Evolutionary conservation across 164 flowering plant species (phyloP).

Genomic region (Umbellularia californica): DNA sequence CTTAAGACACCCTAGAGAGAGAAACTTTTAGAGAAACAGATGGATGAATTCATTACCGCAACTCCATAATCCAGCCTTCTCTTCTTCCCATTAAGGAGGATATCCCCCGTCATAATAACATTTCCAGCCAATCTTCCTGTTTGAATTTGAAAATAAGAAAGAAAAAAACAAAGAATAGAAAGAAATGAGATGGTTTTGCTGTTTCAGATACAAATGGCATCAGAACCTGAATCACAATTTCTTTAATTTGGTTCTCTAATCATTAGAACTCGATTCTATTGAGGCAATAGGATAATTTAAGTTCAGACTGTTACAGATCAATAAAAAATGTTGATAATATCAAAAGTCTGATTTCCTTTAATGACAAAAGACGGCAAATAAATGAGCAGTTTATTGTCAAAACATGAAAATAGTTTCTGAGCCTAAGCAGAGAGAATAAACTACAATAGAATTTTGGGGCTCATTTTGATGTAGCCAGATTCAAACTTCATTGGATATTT

Average conservation of each 20-base stretch:
- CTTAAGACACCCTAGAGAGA: background rate
- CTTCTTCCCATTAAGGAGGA: conserved; percentile 67
- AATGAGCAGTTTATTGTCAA: too few relatives aligned
- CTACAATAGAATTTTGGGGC: too few relatives aligned
- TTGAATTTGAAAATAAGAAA: background rate
- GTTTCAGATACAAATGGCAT: background rate
- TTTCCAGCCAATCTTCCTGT: conserved; percentile 64
- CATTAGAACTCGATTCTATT: background rate
- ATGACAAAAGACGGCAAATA: too few relatives aligned
- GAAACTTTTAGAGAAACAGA: background rate
- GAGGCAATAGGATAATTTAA: too few relatives aligned
- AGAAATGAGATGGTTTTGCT: background rate
- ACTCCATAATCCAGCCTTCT: conserved; percentile 46
- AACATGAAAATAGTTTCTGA: too few relatives aligned
- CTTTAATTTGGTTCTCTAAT: background rate
- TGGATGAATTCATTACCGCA: conserved; percentile 38
- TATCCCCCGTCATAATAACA: conserved; percentile 56
- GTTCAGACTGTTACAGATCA: too few relatives aligned
- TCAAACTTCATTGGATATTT: too few relatives aligned
- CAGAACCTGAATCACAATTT: background rate
- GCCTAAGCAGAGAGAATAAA: background rate
- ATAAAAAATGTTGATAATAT: too few relatives aligned
- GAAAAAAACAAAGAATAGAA: background rate
- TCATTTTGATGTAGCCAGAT: too few relatives aligned
- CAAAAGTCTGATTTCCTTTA: too few relatives aligned